Conservation (phyloP, 805 yeast genomes). For the Saccharomyces jurei region DNA sequence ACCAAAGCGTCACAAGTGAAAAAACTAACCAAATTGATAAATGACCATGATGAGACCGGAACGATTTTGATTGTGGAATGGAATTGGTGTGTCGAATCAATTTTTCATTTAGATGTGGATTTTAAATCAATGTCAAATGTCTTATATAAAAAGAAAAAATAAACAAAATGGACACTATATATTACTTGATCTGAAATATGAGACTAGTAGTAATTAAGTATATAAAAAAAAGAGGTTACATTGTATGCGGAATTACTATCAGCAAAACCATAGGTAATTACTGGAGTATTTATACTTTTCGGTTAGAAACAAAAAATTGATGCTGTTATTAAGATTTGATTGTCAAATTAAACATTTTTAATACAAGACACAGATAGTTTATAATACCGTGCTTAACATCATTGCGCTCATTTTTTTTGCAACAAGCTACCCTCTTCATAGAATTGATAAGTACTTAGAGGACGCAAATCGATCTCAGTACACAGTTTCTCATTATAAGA, state of each 20-base stretch:
- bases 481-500: too few species aligned
- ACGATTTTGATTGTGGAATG: conserved; percentile 24
- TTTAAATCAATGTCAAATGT: conserved; percentile 3
- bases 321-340: too few species aligned
- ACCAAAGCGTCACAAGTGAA: conserved; percentile 26
- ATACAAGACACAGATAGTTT: too few species aligned
- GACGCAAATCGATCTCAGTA: too few species aligned
- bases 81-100: conserved; percentile 29
- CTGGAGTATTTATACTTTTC: too few species aligned
- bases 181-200: background rate
- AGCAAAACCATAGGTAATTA: too few species aligned
- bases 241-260: background rate
- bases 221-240: background rate
- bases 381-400: too few species aligned
- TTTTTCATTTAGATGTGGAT: conserved; percentile 20
- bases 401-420: too few species aligned
- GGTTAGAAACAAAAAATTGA: background rate
- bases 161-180: background rate
- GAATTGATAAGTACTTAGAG: too few species aligned
- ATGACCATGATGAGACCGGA: conserved; percentile 3
- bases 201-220: background rate
- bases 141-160: conserved; percentile 2
- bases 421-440: too few species aligned
- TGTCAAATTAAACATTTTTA: too few species aligned
- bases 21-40: conserved; percentile 14